Base-by-base conservation (phyloP, 345 rosid species). In the Eucalyptus decipiens region DNA sequence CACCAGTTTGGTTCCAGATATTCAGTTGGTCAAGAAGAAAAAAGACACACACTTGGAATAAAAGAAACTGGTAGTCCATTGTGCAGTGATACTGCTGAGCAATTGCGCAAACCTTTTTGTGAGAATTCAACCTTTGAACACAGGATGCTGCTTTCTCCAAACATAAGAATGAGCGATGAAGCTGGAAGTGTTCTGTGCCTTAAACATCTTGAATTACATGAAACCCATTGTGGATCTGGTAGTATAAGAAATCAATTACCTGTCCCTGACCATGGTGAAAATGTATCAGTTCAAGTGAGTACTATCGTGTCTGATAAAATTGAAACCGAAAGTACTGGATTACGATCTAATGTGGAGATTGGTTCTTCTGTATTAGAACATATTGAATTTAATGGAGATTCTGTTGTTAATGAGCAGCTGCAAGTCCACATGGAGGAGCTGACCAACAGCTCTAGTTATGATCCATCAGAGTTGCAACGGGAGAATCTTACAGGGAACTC, bases 211-310 rank as follows among this genome's bases (percentile, higher is more conserved):
- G n/a, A 21, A 32, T 58, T 65, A 86, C 58, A 50, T 52, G 45
- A 86, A 30, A 52, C 67, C 45, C 15, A 76, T 76, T 32, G 19
- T 86, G 87, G 87, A 86, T 52, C 87, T 23, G 65, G 42, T 58
- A 21, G n/a, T 52, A 24, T 86, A 50, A 52, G 65, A 24, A 86
- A 86, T 52, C 87, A 86, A 32, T 54, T 56, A 85, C 86, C 89
- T n/a, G 76, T 86, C 72, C 86, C 76, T 87, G 89, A 81, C 52
- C 89, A 88, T 80, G 86, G 87, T 87, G 92, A 91, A 86, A 88
- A 76, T 76, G 85, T 89, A 88, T 48, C 87, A n/a, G 90, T 87
- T 65, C 88, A 72, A 87, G 67, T 37, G 54, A 40, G 83, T 85
- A 87, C 80, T 56, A 48, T 67, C n/a, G 60, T 40, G 30, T 76